Evolutionary conservation across 2,329 filamentous ascomycete species (phyloP).

Genomic region (Paecilomyces variotii): DNA sequence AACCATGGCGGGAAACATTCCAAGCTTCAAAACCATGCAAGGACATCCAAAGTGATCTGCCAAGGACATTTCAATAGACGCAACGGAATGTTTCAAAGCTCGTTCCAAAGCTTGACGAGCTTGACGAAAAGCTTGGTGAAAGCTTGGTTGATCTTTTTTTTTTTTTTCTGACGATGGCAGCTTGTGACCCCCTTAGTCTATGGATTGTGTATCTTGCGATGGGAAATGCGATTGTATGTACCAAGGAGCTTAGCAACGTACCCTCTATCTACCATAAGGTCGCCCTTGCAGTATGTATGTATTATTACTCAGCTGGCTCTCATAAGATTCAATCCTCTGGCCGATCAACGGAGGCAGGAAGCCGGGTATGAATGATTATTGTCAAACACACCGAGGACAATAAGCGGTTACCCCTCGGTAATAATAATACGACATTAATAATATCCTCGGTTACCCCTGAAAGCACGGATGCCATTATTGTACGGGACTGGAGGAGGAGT

Average conservation of each 20-base stretch:
- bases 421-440: too few species aligned
- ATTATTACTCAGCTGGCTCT: background rate
- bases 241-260: too few species aligned
- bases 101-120: background rate
- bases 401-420: background rate
- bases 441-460: background rate
- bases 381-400: background rate
- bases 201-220: too few species aligned
- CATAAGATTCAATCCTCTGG: background rate
- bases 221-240: too few species aligned
- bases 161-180: background rate
- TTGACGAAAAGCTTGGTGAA: background rate
- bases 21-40: background rate
- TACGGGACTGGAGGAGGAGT: background rate
- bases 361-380: background rate
- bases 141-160: background rate
- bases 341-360: background rate
- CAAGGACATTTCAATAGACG: background rate
- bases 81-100: background rate
- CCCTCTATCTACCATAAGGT: too few species aligned
- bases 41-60: background rate
- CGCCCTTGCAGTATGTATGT: too few species aligned
- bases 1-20: background rate
- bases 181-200: background rate
- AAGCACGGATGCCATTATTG: background rate